Base-by-base conservation (phyloP, 768 basidiomycete genomes). In the Termitomyces sp. region DNA sequence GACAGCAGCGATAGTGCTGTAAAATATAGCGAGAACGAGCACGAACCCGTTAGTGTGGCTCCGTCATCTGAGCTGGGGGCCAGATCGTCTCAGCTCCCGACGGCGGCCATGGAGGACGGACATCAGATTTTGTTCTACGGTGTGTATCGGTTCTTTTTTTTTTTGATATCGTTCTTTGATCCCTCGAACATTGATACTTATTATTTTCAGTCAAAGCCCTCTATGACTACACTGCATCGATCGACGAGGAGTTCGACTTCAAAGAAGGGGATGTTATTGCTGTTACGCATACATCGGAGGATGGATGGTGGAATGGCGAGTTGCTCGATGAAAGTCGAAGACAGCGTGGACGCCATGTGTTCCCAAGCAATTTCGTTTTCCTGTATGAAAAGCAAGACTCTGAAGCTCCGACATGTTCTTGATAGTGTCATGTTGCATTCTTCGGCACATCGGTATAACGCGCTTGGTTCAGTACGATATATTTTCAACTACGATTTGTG, bases 291-390 rank as follows among this genome's bases (percentile, higher is more conserved):
- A 96, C 94, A 6, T 94, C 94, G 5, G 94, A 95, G 66, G 95
- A 97, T 67, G 96, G 96, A 1, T 98, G 96, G 96, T 98, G 95
- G 96, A 90, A 86, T 57, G 96, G 96, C 26, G 88, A 90, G 66
- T 72, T 93, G 61, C 74, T 93, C 18, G 89, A 91, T 61, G 89
- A 92, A 64, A 77, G 79, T 32, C 74, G 92, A 64, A 77, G 91
- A 62, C 81, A 87, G 62, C 77, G 78, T 14, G 91, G 91, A 35
- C 77, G 86, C 57, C 84, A 90, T 67, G 83, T 91, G 55, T 93
- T 94, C 82, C 92, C 91, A 56, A 93, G 91, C 73, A 93, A 93
- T 70, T 93, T 91, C 73, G 91, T 93, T 41, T 18, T 18, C 18
- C 40, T 18, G 3, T 7, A 18, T 41, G 40, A 18, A 41, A 41